Evolutionary conservation across 345 rosid genomes (phyloP).

Genomic region (Pistacia atlantica): DNA sequence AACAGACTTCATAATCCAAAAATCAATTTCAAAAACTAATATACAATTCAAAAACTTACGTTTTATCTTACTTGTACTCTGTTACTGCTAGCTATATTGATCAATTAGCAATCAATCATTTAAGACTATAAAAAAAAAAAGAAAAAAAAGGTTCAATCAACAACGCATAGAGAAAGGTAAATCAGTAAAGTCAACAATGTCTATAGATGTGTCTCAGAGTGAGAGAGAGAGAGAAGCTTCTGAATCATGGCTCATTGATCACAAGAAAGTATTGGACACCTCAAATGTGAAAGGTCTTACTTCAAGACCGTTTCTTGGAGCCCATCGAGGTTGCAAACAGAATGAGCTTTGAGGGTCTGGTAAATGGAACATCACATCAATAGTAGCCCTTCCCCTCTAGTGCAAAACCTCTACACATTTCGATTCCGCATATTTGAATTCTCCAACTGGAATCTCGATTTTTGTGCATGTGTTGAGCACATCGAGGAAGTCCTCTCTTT

Average conservation of each 20-base stretch:
- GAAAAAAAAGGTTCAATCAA: no score
- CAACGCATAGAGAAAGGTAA: background rate
- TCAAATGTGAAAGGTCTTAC: slow-evolving; percentile 18
- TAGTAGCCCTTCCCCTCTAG: slow-evolving; percentile 95
- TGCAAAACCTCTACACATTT: slow-evolving; percentile 74
- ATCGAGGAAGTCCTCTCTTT: slow-evolving; percentile 72
- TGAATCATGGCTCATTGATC: background rate
- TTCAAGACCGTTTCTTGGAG: slow-evolving; percentile 43
- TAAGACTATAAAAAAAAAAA: no score
- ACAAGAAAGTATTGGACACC: background rate
- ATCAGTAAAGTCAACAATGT: background rate
- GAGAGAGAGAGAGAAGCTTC: background rate
- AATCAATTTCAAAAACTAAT: no score
- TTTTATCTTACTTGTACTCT: no score
- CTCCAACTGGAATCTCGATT: slow-evolving; percentile 78
- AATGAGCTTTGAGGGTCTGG: slow-evolving; percentile 69
- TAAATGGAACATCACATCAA: slow-evolving; percentile 80
- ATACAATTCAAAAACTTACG: no score
- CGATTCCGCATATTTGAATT: slow-evolving; percentile 83
- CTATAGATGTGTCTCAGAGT: background rate
- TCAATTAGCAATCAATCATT: no score
- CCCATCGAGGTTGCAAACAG: slow-evolving; percentile 91
- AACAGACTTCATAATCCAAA: no score
- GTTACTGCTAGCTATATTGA: no score
- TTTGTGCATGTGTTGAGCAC: slow-evolving; percentile 69